These are phyloP conservation scores for Cyclanthera cordifolia DNA, from an alignment of 306 rosid genomes.

Conservation along the genomic window DNA sequence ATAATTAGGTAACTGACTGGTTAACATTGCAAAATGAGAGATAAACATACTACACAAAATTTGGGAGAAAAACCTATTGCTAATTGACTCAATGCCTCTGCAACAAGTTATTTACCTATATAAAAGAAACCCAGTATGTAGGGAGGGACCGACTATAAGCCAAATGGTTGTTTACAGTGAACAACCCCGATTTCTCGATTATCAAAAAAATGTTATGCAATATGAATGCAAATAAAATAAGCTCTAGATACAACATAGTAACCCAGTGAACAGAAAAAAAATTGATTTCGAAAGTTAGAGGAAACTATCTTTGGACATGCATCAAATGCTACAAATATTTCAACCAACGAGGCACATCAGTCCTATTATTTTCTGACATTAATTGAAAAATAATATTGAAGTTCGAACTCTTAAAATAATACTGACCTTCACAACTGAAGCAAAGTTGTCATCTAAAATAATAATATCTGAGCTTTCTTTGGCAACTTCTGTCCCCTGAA, in stretches of 20 bases:
- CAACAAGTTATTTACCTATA: neutral
- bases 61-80: neutral
- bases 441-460: constrained; percentile 85
- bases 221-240: no score
- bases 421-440: constrained; percentile 78
- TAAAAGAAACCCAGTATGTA: no score
- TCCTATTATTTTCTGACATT: neutral
- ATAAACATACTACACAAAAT: neutral
- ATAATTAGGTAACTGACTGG: neutral
- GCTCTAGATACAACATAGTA: no score
- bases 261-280: neutral
- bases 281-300: neutral
- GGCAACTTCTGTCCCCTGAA: constrained; percentile 82
- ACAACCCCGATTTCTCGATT: no score
- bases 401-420: neutral
- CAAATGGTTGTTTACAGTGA: no score
- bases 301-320: neutral
- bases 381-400: neutral
- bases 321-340: neutral
- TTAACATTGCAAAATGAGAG: neutral
- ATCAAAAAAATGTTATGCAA: no score
- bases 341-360: neutral
- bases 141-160: no score
- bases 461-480: constrained; percentile 87
- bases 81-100: neutral